phyloP scores from a whole-genome alignment of 225 moss, liverwort and hornwort species.

The Straminergon stramineum region DNA sequence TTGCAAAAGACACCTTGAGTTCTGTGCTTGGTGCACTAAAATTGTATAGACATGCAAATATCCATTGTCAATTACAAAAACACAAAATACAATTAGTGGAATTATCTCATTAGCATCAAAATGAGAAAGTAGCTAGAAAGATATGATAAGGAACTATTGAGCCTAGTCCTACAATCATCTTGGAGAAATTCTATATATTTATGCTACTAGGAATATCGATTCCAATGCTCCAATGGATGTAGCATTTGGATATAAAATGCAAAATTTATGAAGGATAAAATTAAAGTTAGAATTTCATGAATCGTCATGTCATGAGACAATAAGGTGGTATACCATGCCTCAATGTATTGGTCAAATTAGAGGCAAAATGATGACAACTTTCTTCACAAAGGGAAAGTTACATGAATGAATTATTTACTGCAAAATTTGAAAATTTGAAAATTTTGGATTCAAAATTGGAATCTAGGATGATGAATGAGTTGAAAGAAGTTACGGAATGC shows the following conservation, averaged over 20 bases:
- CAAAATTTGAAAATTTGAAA: background rate
- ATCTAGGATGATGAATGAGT: background rate
- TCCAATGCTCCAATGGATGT: too few species aligned
- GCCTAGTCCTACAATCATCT: background rate
- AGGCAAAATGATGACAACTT: background rate
- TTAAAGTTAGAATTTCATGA: too few species aligned
- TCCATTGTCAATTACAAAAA: background rate
- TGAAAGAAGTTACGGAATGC: background rate
- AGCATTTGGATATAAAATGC: too few species aligned
- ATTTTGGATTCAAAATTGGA: background rate
- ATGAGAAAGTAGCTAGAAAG: background rate
- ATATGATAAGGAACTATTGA: background rate
- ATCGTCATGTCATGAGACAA: background rate
- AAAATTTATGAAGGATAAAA: background rate
- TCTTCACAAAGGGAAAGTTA: background rate
- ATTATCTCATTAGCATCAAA: background rate
- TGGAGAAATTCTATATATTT: background rate
- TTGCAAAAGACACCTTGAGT: too few species aligned
- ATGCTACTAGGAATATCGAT: too few species aligned
- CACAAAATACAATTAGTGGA: background rate
- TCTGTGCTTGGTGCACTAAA: fast-evolving
- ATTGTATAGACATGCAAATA: background rate
- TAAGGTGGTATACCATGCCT: background rate
- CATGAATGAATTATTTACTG: background rate
- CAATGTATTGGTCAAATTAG: background rate